Conservation (phyloP, 148 eudicot genomes). For the Nepenthes mirabilis region DNA sequence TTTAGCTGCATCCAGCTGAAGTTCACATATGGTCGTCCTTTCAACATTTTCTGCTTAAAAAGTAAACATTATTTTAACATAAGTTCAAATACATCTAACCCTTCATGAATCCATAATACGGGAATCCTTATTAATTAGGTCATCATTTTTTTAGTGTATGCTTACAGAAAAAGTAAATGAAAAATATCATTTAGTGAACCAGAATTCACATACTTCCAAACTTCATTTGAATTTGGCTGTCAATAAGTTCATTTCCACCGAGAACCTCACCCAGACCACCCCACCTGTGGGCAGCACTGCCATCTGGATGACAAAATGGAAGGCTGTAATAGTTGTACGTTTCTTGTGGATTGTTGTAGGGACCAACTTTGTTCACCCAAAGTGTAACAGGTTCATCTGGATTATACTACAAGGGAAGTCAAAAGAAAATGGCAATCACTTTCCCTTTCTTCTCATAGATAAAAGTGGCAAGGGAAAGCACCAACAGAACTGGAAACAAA, state of each 20-base stretch:
- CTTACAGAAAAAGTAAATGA: neutral
- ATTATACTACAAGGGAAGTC: constrained; percentile 46
- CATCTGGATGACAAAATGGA: constrained; percentile 71
- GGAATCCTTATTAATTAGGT: too few relatives aligned
- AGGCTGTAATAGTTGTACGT: constrained; percentile 92
- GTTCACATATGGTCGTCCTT: constrained; percentile 51
- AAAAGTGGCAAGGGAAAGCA: neutral
- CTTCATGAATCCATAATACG: too few relatives aligned
- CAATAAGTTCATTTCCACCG: constrained; percentile 96
- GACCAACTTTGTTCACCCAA: constrained; percentile 99
- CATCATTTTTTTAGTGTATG: too few relatives aligned
- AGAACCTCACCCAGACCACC: constrained; percentile 98
- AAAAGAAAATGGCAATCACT: neutral
- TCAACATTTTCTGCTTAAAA: constrained; percentile 59
- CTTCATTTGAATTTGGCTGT: constrained; percentile 69
- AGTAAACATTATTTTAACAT: neutral
- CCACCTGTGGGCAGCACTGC: constrained; percentile 73
- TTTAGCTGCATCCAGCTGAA: constrained; percentile 72
- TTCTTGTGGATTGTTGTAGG: constrained; percentile 94
- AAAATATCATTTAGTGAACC: neutral
- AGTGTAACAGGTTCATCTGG: constrained; percentile 59
- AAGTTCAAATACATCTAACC: neutral
- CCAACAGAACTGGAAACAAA: neutral
- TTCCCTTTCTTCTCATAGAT: neutral
- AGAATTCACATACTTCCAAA: constrained; percentile 44